A percentile compares a stretch with the other conserved stretches of the same genome.
phyloP scores from a whole-genome alignment of 2,329 filamentous ascomycete genomes.

The Penicillium sp. region DNA sequence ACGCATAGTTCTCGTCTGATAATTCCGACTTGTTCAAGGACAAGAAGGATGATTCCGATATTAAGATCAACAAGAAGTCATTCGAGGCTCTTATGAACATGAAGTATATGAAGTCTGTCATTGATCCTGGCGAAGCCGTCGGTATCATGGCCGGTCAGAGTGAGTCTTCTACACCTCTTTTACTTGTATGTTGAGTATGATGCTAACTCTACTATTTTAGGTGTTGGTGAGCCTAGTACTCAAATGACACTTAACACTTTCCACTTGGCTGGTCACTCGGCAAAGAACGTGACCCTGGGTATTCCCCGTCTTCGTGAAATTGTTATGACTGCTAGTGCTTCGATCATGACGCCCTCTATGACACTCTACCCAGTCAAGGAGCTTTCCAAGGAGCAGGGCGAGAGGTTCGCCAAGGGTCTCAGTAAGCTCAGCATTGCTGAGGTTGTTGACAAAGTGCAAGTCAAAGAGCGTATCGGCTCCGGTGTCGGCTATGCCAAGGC shows the following conservation, averaged over 20 bases:
- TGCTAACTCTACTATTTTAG: neutral
- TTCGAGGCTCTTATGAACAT: conserved; percentile 84
- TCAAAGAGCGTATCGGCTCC: conserved; percentile 76
- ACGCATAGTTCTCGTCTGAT: conserved; percentile 68
- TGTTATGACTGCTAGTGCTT: conserved; percentile 90
- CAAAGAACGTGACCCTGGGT: conserved; percentile 98
- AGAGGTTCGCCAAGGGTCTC: conserved; percentile 88
- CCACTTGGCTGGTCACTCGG: conserved; percentile 96
- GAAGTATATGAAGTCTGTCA: conserved; percentile 88
- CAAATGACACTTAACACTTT: conserved; percentile 99
- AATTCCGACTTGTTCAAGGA: conserved; percentile 68
- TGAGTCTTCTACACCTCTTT: conserved; percentile 41
- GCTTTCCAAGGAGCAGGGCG: conserved; percentile 66
- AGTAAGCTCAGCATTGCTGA: conserved; percentile 82
- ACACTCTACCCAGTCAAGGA: conserved; percentile 76
- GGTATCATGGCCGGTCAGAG: conserved; percentile 92
- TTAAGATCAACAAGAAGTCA: conserved; percentile 62
- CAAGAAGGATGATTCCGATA: conserved; percentile 55
- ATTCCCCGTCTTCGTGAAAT: conserved; percentile 97
- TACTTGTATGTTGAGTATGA: neutral
- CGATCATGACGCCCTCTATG: conserved; percentile 78
- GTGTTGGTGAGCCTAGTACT: conserved; percentile 82
- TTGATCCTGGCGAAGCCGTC: conserved; percentile 94
- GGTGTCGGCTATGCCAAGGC: conserved; percentile 70
- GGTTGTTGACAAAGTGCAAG: conserved; percentile 76